A percentile compares a stretch with the other conserved stretches of the same genome.
phyloP scores from a whole-genome alignment of 306 rosid species.

The Casuarina glauca region DNA sequence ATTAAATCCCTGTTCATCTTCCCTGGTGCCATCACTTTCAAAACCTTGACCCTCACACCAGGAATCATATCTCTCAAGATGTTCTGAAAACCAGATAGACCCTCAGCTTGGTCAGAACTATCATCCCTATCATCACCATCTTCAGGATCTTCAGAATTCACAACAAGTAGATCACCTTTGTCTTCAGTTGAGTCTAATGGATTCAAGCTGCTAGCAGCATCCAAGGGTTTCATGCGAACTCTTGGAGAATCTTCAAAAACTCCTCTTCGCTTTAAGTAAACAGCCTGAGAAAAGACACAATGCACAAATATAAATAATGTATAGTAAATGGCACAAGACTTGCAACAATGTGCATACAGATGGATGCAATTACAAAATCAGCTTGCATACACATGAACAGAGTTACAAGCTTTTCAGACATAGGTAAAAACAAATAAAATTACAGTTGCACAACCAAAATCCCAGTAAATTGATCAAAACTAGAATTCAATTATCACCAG shows the following conservation, averaged over 20 bases:
- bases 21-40: constrained; percentile 75
- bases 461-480: background rate
- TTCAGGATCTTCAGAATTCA: constrained; percentile 65
- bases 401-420: background rate
- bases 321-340: background rate
- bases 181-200: constrained; percentile 71
- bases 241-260: constrained; percentile 42
- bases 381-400: background rate
- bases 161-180: constrained; percentile 60
- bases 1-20: constrained; percentile 83
- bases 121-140: constrained; percentile 67
- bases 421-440: background rate
- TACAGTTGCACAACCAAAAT: background rate
- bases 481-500: background rate
- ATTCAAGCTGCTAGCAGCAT: constrained; percentile 48
- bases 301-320: constrained; percentile 6
- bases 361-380: background rate
- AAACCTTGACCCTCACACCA: constrained; percentile 86
- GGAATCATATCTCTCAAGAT: constrained; percentile 89
- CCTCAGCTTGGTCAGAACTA: constrained; percentile 68
- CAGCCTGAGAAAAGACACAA: constrained; percentile 67
- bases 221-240: constrained; percentile 47
- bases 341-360: background rate
- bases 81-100: constrained; percentile 73
- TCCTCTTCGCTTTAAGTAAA: constrained; percentile 73